Conservation (phyloP, 768 basidiomycete species). For the Tylopilus plumbeoviolaceoides region DNA sequence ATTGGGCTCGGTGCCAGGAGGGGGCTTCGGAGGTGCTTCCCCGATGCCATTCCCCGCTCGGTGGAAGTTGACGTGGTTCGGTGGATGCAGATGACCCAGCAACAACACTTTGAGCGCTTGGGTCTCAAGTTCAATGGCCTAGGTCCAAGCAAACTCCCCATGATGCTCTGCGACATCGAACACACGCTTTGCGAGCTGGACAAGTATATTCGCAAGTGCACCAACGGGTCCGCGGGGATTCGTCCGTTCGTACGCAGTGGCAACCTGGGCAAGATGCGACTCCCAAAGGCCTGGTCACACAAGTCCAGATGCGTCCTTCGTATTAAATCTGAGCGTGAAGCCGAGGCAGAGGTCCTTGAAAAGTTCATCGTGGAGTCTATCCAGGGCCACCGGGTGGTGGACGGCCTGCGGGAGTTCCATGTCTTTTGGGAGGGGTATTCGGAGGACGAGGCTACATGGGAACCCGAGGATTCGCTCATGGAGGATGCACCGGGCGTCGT, state of each 20-base stretch:
- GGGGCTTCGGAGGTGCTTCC: conserved; percentile 69
- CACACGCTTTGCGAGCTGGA: conserved; percentile 78
- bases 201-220: conserved; percentile 58
- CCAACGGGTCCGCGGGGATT: conserved; percentile 26
- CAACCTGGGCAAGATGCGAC: conserved; percentile 22
- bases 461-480: conserved; percentile 41
- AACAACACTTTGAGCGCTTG: conserved; percentile 56
- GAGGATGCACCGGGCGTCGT: conserved; percentile 48
- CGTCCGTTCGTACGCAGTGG: conserved; percentile 35
- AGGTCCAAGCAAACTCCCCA: conserved; percentile 44
- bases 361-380: conserved; percentile 41
- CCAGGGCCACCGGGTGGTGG: conserved; percentile 32
- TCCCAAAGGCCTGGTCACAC: conserved; percentile 58
- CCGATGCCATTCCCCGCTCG: conserved; percentile 34
- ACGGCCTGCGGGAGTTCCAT: conserved; percentile 39
- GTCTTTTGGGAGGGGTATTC: conserved; percentile 58
- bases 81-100: conserved; percentile 59
- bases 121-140: conserved; percentile 50
- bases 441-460: conserved; percentile 54
- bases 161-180: conserved; percentile 70
- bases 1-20: conserved; percentile 63
- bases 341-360: conserved; percentile 34
- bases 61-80: conserved; percentile 58
- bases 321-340: conserved; percentile 36
- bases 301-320: conserved; percentile 39